Base-by-base conservation (phyloP, 345 rosid species). In the Syzygium grande region DNA sequence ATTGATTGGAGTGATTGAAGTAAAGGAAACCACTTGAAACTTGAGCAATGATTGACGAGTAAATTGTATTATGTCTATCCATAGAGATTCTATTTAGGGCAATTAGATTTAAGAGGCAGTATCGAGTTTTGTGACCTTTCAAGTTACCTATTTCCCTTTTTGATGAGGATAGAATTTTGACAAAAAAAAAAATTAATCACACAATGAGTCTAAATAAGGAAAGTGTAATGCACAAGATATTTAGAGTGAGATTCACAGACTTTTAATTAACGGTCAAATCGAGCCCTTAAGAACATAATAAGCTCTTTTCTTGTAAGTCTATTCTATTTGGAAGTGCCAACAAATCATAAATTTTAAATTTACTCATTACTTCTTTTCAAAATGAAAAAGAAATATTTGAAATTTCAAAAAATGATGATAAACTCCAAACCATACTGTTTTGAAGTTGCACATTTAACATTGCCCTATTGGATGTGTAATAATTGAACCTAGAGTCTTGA, bases 261-360 rank as follows among this genome's bases (percentile, higher is more conserved):
- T 52, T 51, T 52, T 52, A 52, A 52, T 52, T 52, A 52, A 52
- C 5, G 5, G 53, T 52, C 52, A 8, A 43, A 43, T 43, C 52
- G 4, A 51, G 52, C 52, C 13, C 52, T 51, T 51, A 12, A 51
- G 13, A 51, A 51, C 52, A 51, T 51, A 51, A 51, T 51, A 51
- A 51, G 3, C 52, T 51, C 53, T 61, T 61, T 17, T n/a, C 73
- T 61, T n/a, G 34, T n/a, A n/a, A 61, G 19, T n/a, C 7, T 61
- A 30, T 12, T 0, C 0, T 27, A 0, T 29, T 13, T 13, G 73
- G 73, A n/a, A n/a, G 34, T n/a, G 34, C 34, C 73, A n/a, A n/a
- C 7, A 61, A 61, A 61, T 13, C 30, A 6, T 13, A 13, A 19
- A 61, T 61, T 61, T 61, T n/a, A 12, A 61, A 61, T 61, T n/a